Conservation (phyloP, 148 eudicot genomes). For the Rhododendron molle region DNA sequence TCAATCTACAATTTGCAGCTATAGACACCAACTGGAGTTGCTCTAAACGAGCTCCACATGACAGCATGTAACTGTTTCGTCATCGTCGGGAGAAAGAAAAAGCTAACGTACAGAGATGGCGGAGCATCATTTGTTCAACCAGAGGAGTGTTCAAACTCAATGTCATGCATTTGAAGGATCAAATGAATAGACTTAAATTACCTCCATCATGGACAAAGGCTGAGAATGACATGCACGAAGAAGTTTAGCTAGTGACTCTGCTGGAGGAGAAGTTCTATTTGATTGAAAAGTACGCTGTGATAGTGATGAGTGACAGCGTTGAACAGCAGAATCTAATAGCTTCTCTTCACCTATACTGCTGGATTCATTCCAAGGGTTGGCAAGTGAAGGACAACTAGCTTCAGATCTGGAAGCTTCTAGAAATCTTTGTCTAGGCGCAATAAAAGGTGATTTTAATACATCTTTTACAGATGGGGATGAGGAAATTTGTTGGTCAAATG, state of each 20-base stretch:
- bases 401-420: slow-evolving; percentile 46
- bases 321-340: slow-evolving; percentile 53
- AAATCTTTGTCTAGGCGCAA: slow-evolving; percentile 52
- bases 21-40: neutral
- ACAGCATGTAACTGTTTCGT: neutral
- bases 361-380: slow-evolving; percentile 31
- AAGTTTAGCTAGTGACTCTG: slow-evolving; percentile 18
- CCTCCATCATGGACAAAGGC: slow-evolving; percentile 64
- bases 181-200: neutral
- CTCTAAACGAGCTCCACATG: neutral
- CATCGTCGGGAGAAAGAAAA: neutral
- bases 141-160: neutral
- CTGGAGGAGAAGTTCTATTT: slow-evolving; percentile 46
- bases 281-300: slow-evolving; percentile 49
- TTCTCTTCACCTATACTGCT: slow-evolving; percentile 33
- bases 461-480: slow-evolving; percentile 52
- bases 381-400: slow-evolving; percentile 21
- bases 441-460: slow-evolving; percentile 35
- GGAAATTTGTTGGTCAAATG: slow-evolving; percentile 79
- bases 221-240: slow-evolving; percentile 77
- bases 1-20: neutral
- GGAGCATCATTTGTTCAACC: neutral
- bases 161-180: neutral
- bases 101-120: neutral
- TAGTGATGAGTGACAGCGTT: slow-evolving; percentile 78